These are phyloP conservation scores for Pterulicium gracile DNA, from an alignment of 1,284 basidiomycete species.

Conservation along the genomic window DNA sequence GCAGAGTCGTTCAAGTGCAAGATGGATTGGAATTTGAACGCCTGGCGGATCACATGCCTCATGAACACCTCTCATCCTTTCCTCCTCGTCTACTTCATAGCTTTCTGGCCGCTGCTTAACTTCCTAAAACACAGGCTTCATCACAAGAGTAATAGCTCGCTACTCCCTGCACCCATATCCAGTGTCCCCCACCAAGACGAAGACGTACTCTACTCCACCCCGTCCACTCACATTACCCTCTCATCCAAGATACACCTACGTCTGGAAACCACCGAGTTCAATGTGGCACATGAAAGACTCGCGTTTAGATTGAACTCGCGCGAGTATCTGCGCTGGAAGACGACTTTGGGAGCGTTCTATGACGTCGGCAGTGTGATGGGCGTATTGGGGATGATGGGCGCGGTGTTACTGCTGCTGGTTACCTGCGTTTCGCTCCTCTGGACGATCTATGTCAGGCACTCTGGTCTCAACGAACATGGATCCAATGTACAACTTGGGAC, in stretches of 20 bases:
- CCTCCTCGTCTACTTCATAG: neutral
- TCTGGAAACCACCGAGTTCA: constrained; percentile 43
- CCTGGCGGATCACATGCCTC: no score
- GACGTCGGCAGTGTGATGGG: constrained; percentile 36
- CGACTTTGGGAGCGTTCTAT: constrained; percentile 29
- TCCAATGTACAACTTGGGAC: no score
- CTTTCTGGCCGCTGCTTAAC: no score
- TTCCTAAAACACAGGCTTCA: no score
- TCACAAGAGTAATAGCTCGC: no score
- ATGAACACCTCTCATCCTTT: neutral
- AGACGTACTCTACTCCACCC: no score
- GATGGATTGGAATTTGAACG: no score
- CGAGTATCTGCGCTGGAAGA: constrained; percentile 14
- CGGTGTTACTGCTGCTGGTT: constrained; percentile 29
- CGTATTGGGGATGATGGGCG: constrained; percentile 37
- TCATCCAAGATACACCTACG: constrained; percentile 40
- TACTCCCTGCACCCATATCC: no score
- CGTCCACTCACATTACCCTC: no score
- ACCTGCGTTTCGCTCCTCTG: constrained; percentile 18
- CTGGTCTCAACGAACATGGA: constrained; percentile 8
- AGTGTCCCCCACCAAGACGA: no score
- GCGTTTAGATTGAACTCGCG: constrained; percentile 18
- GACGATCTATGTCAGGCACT: constrained; percentile 10
- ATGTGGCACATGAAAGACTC: constrained; percentile 37
- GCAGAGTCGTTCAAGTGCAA: no score